phyloP scores from a whole-genome alignment of 2,329 filamentous ascomycete genomes.

The Diaporthe eres region DNA sequence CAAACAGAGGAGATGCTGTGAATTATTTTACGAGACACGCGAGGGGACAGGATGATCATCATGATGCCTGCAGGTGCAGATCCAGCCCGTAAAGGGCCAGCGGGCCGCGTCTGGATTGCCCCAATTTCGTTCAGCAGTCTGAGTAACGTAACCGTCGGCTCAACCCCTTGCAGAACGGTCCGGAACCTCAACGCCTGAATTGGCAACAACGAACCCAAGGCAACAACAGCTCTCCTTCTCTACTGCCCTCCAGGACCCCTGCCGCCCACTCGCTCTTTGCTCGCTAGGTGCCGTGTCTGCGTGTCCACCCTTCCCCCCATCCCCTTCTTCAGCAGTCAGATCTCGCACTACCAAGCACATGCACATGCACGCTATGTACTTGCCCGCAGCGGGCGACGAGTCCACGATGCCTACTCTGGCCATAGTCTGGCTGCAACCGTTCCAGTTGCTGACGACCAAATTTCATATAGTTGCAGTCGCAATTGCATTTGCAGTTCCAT shows the following conservation, averaged over 20 bases:
- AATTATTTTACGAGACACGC: slow-evolving; percentile 10
- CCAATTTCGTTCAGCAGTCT: slow-evolving; percentile 21
- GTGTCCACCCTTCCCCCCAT: not conserved
- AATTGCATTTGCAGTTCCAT: not conserved
- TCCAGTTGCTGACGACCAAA: not conserved
- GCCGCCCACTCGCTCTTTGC: not conserved
- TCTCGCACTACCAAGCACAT: not conserved
- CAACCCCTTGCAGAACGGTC: slow-evolving; percentile 28
- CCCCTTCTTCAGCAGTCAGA: not conserved
- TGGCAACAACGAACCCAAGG: not conserved
- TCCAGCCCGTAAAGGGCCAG: slow-evolving; percentile 17
- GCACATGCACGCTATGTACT: not conserved
- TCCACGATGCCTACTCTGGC: slow-evolving; percentile 5
- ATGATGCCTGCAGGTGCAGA: slow-evolving; percentile 28
- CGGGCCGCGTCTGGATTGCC: slow-evolving; percentile 23
- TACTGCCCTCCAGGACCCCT: not conserved
- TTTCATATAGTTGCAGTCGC: not conserved
- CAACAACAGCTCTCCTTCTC: not conserved
- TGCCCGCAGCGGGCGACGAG: not conserved
- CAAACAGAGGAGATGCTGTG: not conserved
- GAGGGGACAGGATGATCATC: slow-evolving; percentile 16
- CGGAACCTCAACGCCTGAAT: not conserved
- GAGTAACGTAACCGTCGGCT: slow-evolving; percentile 21
- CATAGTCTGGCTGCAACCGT: not conserved
- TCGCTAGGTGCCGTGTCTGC: not conserved